Evolutionary conservation across 176 grass and related monocot genomes (phyloP).

Genomic region (Elymus sibiricus): DNA sequence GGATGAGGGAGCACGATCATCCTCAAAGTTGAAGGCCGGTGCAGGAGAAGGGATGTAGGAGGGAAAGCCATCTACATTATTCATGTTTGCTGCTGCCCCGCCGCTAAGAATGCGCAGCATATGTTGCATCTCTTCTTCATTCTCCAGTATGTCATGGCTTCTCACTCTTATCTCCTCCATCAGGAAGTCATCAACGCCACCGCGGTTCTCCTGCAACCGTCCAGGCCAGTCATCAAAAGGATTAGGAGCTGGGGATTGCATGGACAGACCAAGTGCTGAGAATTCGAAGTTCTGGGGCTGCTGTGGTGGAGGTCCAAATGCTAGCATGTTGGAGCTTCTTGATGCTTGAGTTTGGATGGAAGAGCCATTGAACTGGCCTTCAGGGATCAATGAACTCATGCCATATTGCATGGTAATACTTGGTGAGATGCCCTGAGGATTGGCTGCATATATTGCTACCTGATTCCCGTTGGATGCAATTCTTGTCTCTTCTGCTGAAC

Average conservation of each 20-base stretch:
- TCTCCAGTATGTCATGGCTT: slow-evolving; percentile 90
- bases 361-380: slow-evolving; percentile 50
- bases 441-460: slow-evolving; percentile 31
- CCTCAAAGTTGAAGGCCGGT: slow-evolving; percentile 55
- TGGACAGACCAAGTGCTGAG: slow-evolving; percentile 40
- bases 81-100: slow-evolving; percentile 38
- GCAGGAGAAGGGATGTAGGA: slow-evolving; percentile 43
- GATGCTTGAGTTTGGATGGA: slow-evolving; percentile 39
- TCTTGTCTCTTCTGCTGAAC: slow-evolving; percentile 42
- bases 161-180: slow-evolving; percentile 86
- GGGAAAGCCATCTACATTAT: slow-evolving; percentile 37
- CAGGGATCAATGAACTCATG: slow-evolving; percentile 41
- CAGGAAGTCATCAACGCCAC: slow-evolving; percentile 60
- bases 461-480: slow-evolving; percentile 41
- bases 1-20: slow-evolving; percentile 39
- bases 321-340: slow-evolving; percentile 42
- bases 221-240: slow-evolving; percentile 53
- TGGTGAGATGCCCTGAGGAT: slow-evolving; percentile 37
- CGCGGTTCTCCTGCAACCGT: slow-evolving; percentile 23
- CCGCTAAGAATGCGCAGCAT: slow-evolving; percentile 69
- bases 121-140: slow-evolving; percentile 96
- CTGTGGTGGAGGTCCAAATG: slow-evolving; percentile 44
- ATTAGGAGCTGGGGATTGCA: slow-evolving; percentile 30
- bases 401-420: slow-evolving; percentile 45
- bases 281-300: slow-evolving; percentile 45